Evolutionary conservation across 1,284 basidiomycete species (phyloP).

Genomic region (Neonothopanus nambi): DNA sequence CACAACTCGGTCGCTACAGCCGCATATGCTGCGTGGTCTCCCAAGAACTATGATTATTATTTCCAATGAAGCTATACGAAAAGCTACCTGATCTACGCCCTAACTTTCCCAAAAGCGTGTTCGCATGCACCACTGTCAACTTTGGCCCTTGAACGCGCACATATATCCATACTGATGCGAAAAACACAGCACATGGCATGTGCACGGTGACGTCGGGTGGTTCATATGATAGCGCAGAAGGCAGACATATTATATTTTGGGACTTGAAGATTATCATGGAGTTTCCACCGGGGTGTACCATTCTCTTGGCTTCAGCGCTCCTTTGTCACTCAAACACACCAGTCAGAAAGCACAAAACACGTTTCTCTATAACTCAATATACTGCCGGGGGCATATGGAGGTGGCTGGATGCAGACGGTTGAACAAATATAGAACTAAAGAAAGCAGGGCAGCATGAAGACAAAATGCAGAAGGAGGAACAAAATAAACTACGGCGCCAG

Average conservation of each 20-base stretch:
- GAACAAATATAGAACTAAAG: neutral
- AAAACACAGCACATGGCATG: conserved; percentile 5
- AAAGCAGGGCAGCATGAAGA: too few relatives aligned
- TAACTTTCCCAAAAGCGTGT: neutral
- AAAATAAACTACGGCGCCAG: too few relatives aligned
- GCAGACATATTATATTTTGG: conserved; percentile 6
- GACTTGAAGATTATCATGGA: conserved; percentile 4
- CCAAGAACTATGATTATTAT: neutral
- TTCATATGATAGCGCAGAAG: neutral
- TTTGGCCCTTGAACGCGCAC: conserved; percentile 3
- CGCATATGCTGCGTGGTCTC: neutral
- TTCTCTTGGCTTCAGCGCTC: conserved; percentile 8
- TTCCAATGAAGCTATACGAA: neutral
- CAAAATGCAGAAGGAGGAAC: too few relatives aligned
- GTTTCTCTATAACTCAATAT: conserved; percentile 4
- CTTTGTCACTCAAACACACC: conserved; percentile 3
- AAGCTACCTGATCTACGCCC: neutral
- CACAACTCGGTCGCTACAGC: neutral
- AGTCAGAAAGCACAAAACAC: neutral
- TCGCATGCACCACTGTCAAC: conserved; percentile 2
- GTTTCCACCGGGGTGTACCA: conserved; percentile 4
- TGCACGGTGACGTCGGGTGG: conserved; percentile 6
- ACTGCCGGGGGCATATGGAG: conserved; percentile 2
- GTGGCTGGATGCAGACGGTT: neutral
- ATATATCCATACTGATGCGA: conserved; percentile 2